These are phyloP conservation scores for Botrytis pseudocinerea DNA, from an alignment of 2,329 filamentous ascomycete genomes.

Conservation along the genomic window DNA sequence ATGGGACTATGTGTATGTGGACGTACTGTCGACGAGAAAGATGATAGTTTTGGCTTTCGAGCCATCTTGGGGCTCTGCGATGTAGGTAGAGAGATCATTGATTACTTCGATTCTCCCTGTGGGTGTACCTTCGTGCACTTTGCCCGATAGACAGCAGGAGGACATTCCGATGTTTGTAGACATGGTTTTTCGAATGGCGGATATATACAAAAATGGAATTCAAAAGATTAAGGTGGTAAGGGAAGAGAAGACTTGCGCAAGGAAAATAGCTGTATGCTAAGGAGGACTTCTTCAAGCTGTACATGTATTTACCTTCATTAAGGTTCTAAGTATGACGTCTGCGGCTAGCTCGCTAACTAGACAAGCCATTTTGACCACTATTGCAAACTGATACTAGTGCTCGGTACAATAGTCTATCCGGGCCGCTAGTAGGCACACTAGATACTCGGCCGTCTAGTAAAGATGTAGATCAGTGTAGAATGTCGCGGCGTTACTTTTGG, in stretches of 20 bases:
- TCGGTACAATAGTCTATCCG: not conserved
- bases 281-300: not conserved
- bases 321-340: conserved; percentile 7
- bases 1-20: too few species aligned
- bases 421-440: not conserved
- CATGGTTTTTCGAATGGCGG: not conserved
- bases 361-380: not conserved
- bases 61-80: conserved; percentile 43
- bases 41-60: conserved; percentile 46
- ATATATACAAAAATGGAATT: not conserved
- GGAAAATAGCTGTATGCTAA: not conserved
- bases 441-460: not conserved
- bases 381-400: not conserved
- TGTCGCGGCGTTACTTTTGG: not conserved
- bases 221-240: not conserved
- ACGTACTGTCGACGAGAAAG: conserved; percentile 52
- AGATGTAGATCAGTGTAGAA: not conserved
- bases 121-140: conserved; percentile 38
- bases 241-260: not conserved
- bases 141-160: conserved; percentile 4
- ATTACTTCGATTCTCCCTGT: conserved; percentile 45
- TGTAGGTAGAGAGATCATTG: conserved; percentile 48
- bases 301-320: not conserved
- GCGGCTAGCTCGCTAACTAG: not conserved
- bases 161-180: not conserved